A percentile compares a stretch with the other conserved stretches of the same genome.
Conservation (phyloP, 495 filamentous ascomycete genomes). For the Schizothecium vesticola region DNA sequence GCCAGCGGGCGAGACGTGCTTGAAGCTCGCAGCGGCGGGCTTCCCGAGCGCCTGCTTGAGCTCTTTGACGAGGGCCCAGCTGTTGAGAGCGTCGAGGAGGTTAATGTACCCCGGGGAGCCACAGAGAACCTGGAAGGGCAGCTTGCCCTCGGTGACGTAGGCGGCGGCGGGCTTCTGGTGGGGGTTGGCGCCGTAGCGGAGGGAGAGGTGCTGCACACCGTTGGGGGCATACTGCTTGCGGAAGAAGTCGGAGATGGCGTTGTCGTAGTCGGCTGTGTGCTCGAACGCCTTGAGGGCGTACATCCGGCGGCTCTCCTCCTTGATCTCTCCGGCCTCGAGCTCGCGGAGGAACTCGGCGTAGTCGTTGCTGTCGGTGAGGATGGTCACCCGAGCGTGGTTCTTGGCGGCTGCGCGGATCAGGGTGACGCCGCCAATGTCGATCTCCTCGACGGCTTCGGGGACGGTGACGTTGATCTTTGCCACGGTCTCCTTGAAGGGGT, state of each 20-base stretch:
- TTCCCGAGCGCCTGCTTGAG: slow-evolving; percentile 78
- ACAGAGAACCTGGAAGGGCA: slow-evolving; percentile 96
- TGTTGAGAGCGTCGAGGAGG: slow-evolving; percentile 91
- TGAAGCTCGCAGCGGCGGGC: slow-evolving; percentile 97
- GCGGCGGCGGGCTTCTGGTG: slow-evolving; percentile 95
- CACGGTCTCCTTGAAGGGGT: slow-evolving; percentile 96
- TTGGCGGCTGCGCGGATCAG: slow-evolving; percentile 94
- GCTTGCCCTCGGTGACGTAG: slow-evolving; percentile 59
- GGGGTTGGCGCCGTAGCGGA: slow-evolving; percentile 94
- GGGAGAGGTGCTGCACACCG: slow-evolving; percentile 72
- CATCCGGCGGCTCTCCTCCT: slow-evolving; percentile 70
- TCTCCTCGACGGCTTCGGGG: slow-evolving; percentile 93
- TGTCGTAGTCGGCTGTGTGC: slow-evolving; percentile 97
- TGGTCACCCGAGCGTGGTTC: slow-evolving; percentile 91
- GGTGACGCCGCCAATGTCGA: slow-evolving; percentile 96
- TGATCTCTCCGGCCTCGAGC: slow-evolving; percentile 79
- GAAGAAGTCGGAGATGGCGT: slow-evolving; percentile 93
- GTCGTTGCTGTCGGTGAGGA: slow-evolving; percentile 87
- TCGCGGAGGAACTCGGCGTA: slow-evolving; percentile 92
- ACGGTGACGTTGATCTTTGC: slow-evolving; percentile 96
- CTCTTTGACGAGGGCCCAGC: slow-evolving; percentile 95
- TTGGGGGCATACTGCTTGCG: slow-evolving; percentile 89
- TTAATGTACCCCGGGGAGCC: slow-evolving; percentile 96
- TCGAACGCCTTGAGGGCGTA: slow-evolving; percentile 96
- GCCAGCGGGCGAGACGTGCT: slow-evolving; percentile 96